A percentile compares a stretch with the other conserved stretches of the same genome.
Evolutionary conservation across 163 green algal species (phyloP).

Genomic region (Prototheca wickerhamii): DNA sequence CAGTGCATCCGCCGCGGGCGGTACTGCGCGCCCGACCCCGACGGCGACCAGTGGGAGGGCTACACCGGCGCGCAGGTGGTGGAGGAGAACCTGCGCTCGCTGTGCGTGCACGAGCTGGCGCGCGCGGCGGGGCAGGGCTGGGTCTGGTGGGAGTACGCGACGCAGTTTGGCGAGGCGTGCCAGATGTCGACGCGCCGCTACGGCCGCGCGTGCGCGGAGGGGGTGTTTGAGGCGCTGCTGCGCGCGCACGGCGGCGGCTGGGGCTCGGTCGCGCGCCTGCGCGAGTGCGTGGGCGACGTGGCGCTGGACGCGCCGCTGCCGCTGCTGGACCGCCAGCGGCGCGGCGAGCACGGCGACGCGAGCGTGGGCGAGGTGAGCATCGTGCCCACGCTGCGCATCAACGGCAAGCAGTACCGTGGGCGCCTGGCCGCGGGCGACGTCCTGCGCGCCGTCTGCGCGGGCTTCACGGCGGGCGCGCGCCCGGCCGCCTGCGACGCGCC

Average conservation of each 20-base stretch:
- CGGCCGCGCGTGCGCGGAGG: slow-evolving; percentile 61
- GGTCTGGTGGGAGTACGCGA: slow-evolving; percentile 81
- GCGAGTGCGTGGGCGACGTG: slow-evolving; percentile 43
- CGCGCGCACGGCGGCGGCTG: slow-evolving; percentile 3
- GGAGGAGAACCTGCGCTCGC: slow-evolving; percentile 76
- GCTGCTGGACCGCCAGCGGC: slow-evolving; percentile 65
- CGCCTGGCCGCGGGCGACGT: slow-evolving; percentile 53
- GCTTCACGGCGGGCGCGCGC: slow-evolving; percentile 56
- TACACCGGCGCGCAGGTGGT: slow-evolving; percentile 56
- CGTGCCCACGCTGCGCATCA: slow-evolving; percentile 82
- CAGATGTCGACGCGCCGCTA: slow-evolving; percentile 58
- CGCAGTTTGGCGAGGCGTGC: slow-evolving; percentile 58
- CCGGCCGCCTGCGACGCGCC: slow-evolving; percentile 59
- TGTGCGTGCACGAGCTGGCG: slow-evolving; percentile 69
- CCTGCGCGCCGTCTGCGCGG: slow-evolving; percentile 76
- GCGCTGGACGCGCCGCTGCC: slow-evolving; percentile 32
- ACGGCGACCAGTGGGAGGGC: slow-evolving; percentile 60
- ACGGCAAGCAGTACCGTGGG: slow-evolving; percentile 80
- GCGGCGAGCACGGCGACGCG: slow-evolving; percentile 38
- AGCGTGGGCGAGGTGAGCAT: slow-evolving; percentile 58
- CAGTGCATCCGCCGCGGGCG: slow-evolving; percentile 74
- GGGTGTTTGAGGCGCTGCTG: slow-evolving; percentile 28
- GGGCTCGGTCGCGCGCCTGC: slow-evolving; percentile 15
- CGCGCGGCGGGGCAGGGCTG: slow-evolving; percentile 34
- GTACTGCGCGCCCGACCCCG: slow-evolving; percentile 82